phyloP scores from a whole-genome alignment of 2,329 filamentous ascomycete genomes.

The Hypoxylon sp. region DNA sequence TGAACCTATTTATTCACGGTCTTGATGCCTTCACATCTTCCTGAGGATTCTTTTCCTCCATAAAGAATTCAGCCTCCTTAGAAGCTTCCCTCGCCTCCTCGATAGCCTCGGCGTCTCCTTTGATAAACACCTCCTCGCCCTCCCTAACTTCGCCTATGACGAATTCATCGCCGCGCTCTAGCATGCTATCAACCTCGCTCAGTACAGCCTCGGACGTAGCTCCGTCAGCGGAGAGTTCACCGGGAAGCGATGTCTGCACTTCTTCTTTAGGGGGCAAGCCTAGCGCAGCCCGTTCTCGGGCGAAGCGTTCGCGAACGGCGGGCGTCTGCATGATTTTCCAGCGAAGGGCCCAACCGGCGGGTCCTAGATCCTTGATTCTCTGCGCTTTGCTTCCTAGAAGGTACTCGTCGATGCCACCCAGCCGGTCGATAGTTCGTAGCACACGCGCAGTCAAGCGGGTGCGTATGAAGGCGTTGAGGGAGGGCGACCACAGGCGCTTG shows the following conservation, averaged over 20 bases:
- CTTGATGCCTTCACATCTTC: conserved; percentile 15
- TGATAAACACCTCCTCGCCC: conserved; percentile 57
- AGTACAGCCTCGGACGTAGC: conserved; percentile 53
- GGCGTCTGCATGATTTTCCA: conserved; percentile 89
- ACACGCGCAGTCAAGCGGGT: conserved; percentile 79
- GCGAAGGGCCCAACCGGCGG: conserved; percentile 89
- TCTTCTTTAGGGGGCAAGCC: conserved; percentile 71
- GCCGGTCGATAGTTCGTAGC: conserved; percentile 82
- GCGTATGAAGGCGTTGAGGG: conserved; percentile 74
- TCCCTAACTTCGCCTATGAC: conserved; percentile 61
- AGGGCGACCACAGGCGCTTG: conserved; percentile 76
- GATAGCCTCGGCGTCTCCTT: conserved; percentile 53
- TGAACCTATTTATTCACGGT: conserved; percentile 2
- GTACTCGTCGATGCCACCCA: conserved; percentile 92
- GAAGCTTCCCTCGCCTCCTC: conserved; percentile 44
- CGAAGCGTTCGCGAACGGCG: conserved; percentile 75
- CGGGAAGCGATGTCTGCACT: conserved; percentile 54
- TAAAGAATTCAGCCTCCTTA: conserved; percentile 48
- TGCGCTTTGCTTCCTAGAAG: conserved; percentile 83
- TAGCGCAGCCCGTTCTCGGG: conserved; percentile 73
- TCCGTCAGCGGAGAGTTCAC: conserved; percentile 47
- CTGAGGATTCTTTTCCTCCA: conserved; percentile 53
- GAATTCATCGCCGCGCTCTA: conserved; percentile 62
- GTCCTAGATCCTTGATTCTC: conserved; percentile 87
- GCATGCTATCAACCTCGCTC: conserved; percentile 60